Evolutionary conservation across 352 stramenopile genomes (phyloP), one percentile per base, ranked within the genome.

Genomic region (Phytopythium kandeliae): DNA sequence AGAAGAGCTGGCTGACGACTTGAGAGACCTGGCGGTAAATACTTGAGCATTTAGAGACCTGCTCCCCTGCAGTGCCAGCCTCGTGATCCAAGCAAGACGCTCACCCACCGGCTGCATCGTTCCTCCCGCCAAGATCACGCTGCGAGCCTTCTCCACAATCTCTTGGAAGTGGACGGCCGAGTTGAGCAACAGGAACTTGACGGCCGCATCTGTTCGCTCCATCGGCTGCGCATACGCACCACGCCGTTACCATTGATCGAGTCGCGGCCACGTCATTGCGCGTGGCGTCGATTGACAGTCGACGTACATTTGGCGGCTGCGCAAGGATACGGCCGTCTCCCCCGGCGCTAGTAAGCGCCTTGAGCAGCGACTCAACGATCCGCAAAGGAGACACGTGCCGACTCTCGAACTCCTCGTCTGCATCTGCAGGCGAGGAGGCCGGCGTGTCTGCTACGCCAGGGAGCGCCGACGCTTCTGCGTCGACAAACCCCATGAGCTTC

Each of bases 131-230:
- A 99, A 76, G 45, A 99, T 90, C 8, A 99, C 84, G 10, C 95
- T 94, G 46, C 96, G 82, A 13, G 96, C 79, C 58, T 98, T 85
- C 30, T 93, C 58, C 6, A 98, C 77, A n/a, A 99, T 89, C 57
- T 98, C 80, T 51, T 96, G 63, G 44, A 99, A 98, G 42, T 98
- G 86, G 6, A 84, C 78, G 0, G 81, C 84, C 13, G 96, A 96
- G 66, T 99, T 97, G 9, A 99, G 72, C 55, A 98, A 67, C 25
- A 99, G 82, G 67, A 98, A 99, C 52, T 95, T 95, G 31, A 99
- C 77, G 15, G 63, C 53, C 1, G 66, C 71, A 65, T 89, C 74
- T 17, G 73, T 61, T 5, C 67, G 65, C 54, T 77, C 78, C 2
- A 48, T 65, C 28, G 60, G 55, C 75, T 89, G 49, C 15, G 44